Evolutionary conservation across 176 grass and related monocot species (phyloP).

Genomic region (Poa pratensis): DNA sequence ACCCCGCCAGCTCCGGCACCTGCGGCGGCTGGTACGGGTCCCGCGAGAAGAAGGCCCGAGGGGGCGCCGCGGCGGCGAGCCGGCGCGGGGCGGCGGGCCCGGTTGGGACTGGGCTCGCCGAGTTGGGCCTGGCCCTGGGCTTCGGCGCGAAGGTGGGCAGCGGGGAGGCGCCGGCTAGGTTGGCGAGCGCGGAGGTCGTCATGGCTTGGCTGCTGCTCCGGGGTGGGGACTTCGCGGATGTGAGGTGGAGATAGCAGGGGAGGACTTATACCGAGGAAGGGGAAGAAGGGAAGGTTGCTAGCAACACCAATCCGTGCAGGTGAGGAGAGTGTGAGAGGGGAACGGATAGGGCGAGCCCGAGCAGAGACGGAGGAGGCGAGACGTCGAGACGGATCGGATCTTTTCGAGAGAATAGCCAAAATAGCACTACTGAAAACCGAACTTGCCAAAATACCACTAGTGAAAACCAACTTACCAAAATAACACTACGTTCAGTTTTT

Average conservation of each 20-base stretch:
- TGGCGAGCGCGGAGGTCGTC: conserved; percentile 43
- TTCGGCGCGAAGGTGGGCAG: conserved; percentile 28
- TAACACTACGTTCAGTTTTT: too few relatives aligned
- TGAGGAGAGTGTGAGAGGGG: neutral
- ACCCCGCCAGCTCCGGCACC: neutral
- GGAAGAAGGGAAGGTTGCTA: neutral
- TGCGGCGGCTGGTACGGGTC: conserved; percentile 32
- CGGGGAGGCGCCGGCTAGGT: conserved; percentile 36
- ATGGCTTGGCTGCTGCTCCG: conserved; percentile 24
- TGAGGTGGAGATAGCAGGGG: too few relatives aligned
- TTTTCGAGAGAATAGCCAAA: neutral
- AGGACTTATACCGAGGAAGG: conserved; percentile 30
- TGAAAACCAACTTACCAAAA: too few relatives aligned
- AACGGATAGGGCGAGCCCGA: conserved; percentile 39
- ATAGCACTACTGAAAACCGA: too few relatives aligned
- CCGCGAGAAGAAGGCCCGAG: conserved; percentile 49
- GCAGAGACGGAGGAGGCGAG: conserved; percentile 12
- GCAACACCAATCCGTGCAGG: neutral
- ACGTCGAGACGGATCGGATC: conserved; percentile 9
- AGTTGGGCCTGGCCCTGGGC: conserved; percentile 21
- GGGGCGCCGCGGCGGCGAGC: conserved; percentile 33
- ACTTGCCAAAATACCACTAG: too few relatives aligned
- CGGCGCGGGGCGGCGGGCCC: conserved; percentile 22
- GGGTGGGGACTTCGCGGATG: neutral
- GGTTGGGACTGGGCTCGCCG: neutral